Conservation (phyloP, 176 grass and related monocot species). For the Paspalum notatum region DNA sequence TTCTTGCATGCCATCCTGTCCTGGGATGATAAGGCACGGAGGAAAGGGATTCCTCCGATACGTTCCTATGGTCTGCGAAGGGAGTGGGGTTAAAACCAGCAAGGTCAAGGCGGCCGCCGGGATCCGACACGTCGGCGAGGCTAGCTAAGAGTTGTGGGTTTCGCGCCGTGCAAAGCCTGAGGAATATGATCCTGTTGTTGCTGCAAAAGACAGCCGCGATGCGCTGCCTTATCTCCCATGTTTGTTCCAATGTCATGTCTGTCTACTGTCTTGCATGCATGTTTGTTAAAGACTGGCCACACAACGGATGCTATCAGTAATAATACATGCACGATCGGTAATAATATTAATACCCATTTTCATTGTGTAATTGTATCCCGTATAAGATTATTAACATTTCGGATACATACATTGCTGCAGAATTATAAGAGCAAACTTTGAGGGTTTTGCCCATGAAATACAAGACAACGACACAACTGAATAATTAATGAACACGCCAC, state of each 20-base stretch:
- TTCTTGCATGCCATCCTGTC: slow-evolving; percentile 40
- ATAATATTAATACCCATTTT: no score
- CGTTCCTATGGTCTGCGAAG: neutral
- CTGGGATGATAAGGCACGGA: slow-evolving; percentile 1
- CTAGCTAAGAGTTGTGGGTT: slow-evolving; percentile 14
- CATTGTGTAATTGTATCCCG: no score
- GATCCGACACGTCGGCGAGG: slow-evolving; percentile 33
- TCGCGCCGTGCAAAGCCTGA: neutral
- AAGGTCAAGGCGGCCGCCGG: neutral
- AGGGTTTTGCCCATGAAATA: no score
- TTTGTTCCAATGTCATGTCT: slow-evolving; percentile 31
- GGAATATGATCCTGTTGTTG: slow-evolving; percentile 40
- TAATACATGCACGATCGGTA: no score
- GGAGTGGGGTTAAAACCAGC: slow-evolving; percentile 32
- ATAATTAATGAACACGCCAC: no score
- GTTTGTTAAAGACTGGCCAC: neutral
- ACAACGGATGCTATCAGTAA: no score
- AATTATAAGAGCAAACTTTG: no score
- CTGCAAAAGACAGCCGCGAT: slow-evolving; percentile 16
- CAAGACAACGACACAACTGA: no score
- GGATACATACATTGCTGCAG: no score
- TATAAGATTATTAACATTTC: no score
- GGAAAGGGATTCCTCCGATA: slow-evolving; percentile 16
- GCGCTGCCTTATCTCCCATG: neutral
- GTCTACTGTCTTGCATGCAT: slow-evolving; percentile 33